Evolutionary conservation across 2,329 filamentous ascomycete species (phyloP), one percentile per base, ranked within the genome.

Genomic region (Tolypocladium album): DNA sequence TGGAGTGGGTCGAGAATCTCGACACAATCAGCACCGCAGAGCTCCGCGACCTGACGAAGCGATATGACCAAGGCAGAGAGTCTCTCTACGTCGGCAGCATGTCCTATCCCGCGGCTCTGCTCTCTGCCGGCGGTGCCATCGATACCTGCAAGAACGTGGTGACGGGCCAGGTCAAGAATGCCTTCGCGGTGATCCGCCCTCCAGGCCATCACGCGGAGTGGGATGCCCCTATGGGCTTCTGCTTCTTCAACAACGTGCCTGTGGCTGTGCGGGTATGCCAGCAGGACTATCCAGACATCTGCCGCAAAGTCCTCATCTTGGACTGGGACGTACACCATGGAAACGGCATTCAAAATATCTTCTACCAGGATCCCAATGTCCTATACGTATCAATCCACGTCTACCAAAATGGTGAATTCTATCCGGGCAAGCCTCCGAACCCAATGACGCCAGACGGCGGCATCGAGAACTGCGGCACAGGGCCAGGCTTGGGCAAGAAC

Each of bases 171-270:
- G 89, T 97, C 58, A 96, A 95, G 73, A 99, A 99, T 69, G 92
- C 90, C 0, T 94, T 99, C 71, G 94, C 94, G 1, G 88, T 99
- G 43, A 96, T 99, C 67, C 85, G 94, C 17, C 94, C 94, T 2
- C 94, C 94, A 0, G 94, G 94, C 0, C 94, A 99, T 69, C 94
- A 99, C 72, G 94, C 94, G 1, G 94, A 99, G 71, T 87, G 85
- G 61, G 83, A 94, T 67, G 80, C 86, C 42, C 84, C 93, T 0
- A 94, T 96, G 82, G 94, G 94, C 0, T 99, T 99, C 70, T 99
- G 94, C 72, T 84, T 97, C 61, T 97, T 97, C 77, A 97, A 99
- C 76, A 99, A 99, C 69, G 94, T 97, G 3, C 92, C 90, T 24
- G 89, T 99, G 61, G 93, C 92, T 1, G 88, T 92, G n/a, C 88